Conservation (phyloP, 257 asterid species). For the Linaria vulgaris region DNA sequence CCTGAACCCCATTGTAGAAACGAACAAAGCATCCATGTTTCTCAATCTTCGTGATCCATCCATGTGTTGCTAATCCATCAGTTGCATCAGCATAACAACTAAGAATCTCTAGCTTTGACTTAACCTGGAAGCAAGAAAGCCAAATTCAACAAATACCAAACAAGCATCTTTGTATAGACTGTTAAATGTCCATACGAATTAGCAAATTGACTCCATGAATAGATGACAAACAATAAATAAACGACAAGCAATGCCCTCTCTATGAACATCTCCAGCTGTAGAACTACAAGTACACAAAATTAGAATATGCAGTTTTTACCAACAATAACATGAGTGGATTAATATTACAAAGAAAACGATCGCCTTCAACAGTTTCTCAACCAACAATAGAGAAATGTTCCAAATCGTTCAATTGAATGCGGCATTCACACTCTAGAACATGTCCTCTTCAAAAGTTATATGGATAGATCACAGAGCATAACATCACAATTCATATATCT, state of each 20-base stretch:
- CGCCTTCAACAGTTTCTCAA: too few species aligned
- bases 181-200: neutral
- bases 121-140: constrained; percentile 76
- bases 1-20: constrained; percentile 95
- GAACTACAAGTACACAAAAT: constrained; percentile 3
- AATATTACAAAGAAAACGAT: too few species aligned
- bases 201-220: constrained; percentile 11
- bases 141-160: neutral
- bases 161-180: too few species aligned
- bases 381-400: too few species aligned
- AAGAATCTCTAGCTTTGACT: constrained; percentile 77
- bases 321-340: neutral
- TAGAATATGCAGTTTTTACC: neutral
- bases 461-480: neutral
- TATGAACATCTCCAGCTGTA: neutral
- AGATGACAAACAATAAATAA: neutral
- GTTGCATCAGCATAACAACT: constrained; percentile 80
- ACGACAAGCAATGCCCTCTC: neutral
- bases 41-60: constrained; percentile 97
- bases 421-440: too few species aligned
- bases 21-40: constrained; percentile 97
- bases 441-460: constrained; percentile 2
- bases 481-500: neutral
- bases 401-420: too few species aligned
- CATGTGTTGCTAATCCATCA: constrained; percentile 86